A percentile compares a stretch with the other conserved stretches of the same genome.
Evolutionary conservation across 2,329 filamentous ascomycete genomes (phyloP).

Genomic region (Atkinsonella hypoxylon): DNA sequence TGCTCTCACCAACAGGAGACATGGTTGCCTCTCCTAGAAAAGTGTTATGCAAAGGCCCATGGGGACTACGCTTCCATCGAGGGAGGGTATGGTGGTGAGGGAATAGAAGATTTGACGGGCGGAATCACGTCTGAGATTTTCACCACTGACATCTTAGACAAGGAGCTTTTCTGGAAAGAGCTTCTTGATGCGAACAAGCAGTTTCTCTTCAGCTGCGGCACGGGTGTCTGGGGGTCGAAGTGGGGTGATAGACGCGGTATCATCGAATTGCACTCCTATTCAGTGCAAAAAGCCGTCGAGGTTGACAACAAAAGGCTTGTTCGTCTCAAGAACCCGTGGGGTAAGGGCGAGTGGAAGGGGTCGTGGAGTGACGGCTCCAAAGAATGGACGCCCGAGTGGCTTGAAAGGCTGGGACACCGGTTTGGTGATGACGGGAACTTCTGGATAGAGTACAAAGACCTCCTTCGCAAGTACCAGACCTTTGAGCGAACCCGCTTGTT

Average conservation of each 20-base stretch:
- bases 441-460: slow-evolving; percentile 47
- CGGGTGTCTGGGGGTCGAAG: slow-evolving; percentile 24
- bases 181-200: slow-evolving; percentile 67
- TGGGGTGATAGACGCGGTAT: slow-evolving; percentile 41
- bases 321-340: slow-evolving; percentile 67
- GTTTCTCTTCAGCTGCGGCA: slow-evolving; percentile 56
- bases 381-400: slow-evolving; percentile 74
- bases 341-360: slow-evolving; percentile 68
- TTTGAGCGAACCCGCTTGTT: slow-evolving; percentile 49
- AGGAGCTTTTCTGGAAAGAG: slow-evolving; percentile 61
- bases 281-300: slow-evolving; percentile 46
- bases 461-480: slow-evolving; percentile 45
- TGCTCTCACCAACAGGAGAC: slow-evolving; percentile 66
- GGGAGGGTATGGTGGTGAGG: slow-evolving; percentile 54
- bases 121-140: slow-evolving; percentile 57
- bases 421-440: slow-evolving; percentile 67
- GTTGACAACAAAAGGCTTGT: slow-evolving; percentile 49
- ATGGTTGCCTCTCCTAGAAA: slow-evolving; percentile 69
- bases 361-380: slow-evolving; percentile 74
- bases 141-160: slow-evolving; percentile 58
- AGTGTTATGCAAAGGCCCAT: slow-evolving; percentile 71
- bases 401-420: slow-evolving; percentile 57
- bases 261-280: slow-evolving; percentile 47
- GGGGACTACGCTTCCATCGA: slow-evolving; percentile 67
- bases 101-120: slow-evolving; percentile 48